Evolutionary conservation across 495 filamentous ascomycete genomes (phyloP).

Genomic region (Penicillium ochrochloron): DNA sequence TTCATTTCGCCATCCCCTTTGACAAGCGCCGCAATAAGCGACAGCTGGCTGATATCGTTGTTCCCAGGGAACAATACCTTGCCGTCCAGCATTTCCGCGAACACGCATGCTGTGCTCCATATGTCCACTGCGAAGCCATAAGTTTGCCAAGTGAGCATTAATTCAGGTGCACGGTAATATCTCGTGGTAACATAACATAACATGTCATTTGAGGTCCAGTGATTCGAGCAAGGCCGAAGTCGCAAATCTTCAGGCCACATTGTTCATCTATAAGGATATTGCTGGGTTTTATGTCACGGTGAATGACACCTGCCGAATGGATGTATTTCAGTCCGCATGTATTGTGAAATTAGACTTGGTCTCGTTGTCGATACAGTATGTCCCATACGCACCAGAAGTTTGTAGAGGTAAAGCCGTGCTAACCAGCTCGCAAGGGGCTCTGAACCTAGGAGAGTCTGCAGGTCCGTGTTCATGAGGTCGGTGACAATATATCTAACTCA

Average conservation of each 20-base stretch:
- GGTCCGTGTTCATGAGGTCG: constrained; percentile 87
- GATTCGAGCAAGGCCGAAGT: constrained; percentile 89
- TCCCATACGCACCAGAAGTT: constrained; percentile 95
- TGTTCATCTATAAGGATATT: constrained; percentile 97
- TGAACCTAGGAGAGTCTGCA: constrained; percentile 84
- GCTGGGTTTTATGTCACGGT: constrained; percentile 88
- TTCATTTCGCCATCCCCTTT: too few relatives aligned
- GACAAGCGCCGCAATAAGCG: too few relatives aligned
- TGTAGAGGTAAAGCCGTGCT: constrained; percentile 93
- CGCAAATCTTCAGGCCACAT: constrained; percentile 94
- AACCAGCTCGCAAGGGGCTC: constrained; percentile 90
- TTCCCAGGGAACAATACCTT: constrained; percentile 83
- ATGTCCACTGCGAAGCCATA: constrained; percentile 96
- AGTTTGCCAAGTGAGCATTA: constrained; percentile 98
- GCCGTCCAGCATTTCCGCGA: constrained; percentile 94
- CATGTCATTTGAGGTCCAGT: constrained; percentile 98
- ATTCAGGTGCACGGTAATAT: constrained; percentile 92
- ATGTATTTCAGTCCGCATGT: constrained; percentile 95
- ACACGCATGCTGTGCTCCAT: constrained; percentile 94
- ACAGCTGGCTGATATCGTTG: background rate
- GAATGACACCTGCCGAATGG: constrained; percentile 90
- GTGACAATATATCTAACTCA: constrained; percentile 81
- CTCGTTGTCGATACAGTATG: too few relatives aligned
- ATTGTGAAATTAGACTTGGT: too few relatives aligned
- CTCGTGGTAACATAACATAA: constrained; percentile 92